Evolutionary conservation across 2,329 filamentous ascomycete species (phyloP), one percentile per base, ranked within the genome.

Genomic region (Ophiocordyceps sinensis): DNA sequence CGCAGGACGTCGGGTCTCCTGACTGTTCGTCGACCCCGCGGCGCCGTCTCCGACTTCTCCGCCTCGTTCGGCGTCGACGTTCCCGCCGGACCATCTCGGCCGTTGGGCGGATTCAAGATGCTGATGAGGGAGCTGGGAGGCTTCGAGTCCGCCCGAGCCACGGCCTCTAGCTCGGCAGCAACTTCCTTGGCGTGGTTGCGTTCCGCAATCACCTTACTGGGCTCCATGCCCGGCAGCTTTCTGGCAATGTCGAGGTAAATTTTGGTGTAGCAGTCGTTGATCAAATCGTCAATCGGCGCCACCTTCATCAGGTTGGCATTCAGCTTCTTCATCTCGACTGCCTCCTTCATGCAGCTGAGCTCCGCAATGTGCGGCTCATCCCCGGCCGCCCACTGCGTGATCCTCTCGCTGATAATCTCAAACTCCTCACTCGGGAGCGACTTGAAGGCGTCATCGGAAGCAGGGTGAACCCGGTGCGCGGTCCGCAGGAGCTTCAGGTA

Each of bases 301-400:
- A 82, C 75, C 60, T 94, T 95, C 74, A 93, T 91, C 8, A 94
- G 70, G 37, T 81, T 82, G 34, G 81, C 80, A 55, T 98, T 98
- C 36, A 95, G 73, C 56, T 77, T 77, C 55, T 77, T 77, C 35
- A 77, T 49, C 45, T 78, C 74, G 10, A 76, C 68, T 0, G 67
- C 64, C 37, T 78, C 74, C 51, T 70, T 75, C 58, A 78, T 64
- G 42, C 73, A 75, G 37, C 61, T 63, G 39, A 77, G 63, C 1
- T 68, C 66, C 0, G 60, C 52, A 40, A 70, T 53, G 7, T 60
- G 54, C 13, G 53, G 49, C 13, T 55, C 57, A 7, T 63, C 60
- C 15, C 49, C 53, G 9, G 63, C 64, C 2, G 68, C 69, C 73
- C 73, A 77, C n/a, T 69, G 65, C 3, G 65, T 65, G 40, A 77